A percentile compares a stretch with the other conserved stretches of the same genome.
phyloP scores from a whole-genome alignment of 2,329 filamentous ascomycete species.

The Alternaria sp. region DNA sequence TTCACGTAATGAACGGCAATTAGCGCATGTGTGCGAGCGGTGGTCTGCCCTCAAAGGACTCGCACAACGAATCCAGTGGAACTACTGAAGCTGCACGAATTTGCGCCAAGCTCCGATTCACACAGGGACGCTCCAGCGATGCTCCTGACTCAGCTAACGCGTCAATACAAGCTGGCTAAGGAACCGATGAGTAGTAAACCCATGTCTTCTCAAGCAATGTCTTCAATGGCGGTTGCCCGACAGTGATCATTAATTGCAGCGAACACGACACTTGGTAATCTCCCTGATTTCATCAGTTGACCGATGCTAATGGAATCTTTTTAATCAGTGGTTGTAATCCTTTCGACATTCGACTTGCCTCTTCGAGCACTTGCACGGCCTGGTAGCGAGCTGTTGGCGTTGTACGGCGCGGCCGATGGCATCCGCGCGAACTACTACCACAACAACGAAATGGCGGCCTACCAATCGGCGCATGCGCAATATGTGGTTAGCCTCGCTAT shows the following conservation, averaged over 20 bases:
- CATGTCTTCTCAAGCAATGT: not conserved
- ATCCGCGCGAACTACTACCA: slow-evolving; percentile 21
- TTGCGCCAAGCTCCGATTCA: slow-evolving; percentile 24
- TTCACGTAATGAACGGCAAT: slow-evolving; percentile 7
- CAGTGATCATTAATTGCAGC: not conserved
- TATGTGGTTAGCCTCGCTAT: not conserved
- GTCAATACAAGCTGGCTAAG: not conserved
- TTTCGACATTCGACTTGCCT: slow-evolving; percentile 2
- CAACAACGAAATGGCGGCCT: slow-evolving; percentile 15
- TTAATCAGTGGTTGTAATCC: not conserved
- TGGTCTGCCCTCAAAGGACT: slow-evolving; percentile 24
- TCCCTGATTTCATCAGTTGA: not conserved
- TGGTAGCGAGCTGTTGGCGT: slow-evolving; percentile 43
- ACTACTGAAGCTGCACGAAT: slow-evolving; percentile 35
- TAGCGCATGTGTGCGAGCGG: slow-evolving; percentile 8
- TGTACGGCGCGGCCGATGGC: slow-evolving; percentile 42
- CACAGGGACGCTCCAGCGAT: slow-evolving; percentile 4
- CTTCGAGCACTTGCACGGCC: slow-evolving; percentile 1
- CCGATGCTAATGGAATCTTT: not conserved
- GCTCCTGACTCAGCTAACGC: slow-evolving; percentile 8
- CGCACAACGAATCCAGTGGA: slow-evolving; percentile 41
- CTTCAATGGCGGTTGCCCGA: not conserved
- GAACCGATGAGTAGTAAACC: not conserved
- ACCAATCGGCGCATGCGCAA: slow-evolving; percentile 13
- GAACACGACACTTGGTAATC: not conserved